These are phyloP conservation scores for Vitis rupestris DNA, from an alignment of 164 flowering plant genomes.

Conservation along the genomic window DNA sequence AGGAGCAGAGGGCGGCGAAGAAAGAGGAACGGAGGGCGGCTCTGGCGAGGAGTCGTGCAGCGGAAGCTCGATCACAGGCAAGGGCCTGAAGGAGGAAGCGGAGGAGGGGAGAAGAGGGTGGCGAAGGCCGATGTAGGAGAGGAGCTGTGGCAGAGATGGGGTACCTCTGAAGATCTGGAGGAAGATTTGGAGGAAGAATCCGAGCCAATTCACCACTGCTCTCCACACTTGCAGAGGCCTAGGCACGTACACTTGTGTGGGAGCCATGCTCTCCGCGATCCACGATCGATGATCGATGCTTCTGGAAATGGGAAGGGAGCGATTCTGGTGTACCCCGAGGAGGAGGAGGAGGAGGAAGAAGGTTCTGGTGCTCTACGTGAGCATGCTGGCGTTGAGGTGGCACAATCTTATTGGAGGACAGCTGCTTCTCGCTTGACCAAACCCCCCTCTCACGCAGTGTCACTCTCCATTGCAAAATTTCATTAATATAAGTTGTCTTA, in stretches of 20 bases:
- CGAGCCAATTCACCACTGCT: constrained; percentile 24
- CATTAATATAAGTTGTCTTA: no score
- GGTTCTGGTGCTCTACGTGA: no score
- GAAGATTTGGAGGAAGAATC: constrained; percentile 16
- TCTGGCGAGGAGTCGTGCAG: constrained; percentile 7
- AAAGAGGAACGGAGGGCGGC: no score
- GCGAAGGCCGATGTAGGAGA: constrained; percentile 10
- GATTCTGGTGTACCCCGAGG: no score
- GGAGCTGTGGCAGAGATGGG: constrained; percentile 17
- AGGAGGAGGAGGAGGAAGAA: no score
- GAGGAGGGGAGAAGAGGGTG: constrained; percentile 10
- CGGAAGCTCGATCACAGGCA: constrained; percentile 27
- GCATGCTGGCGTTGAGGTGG: no score
- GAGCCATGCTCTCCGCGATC: constrained; percentile 13
- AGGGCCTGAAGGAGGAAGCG: constrained; percentile 24
- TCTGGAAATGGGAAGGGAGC: no score
- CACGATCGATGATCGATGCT: neutral
- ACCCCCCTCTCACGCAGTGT: no score
- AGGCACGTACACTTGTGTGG: constrained; percentile 17
- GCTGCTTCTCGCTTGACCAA: no score
- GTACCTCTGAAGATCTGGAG: constrained; percentile 29
- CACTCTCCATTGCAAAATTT: no score
- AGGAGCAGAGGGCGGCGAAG: no score
- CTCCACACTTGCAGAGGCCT: constrained; percentile 26
- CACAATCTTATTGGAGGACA: no score